Evolutionary conservation across 2,329 filamentous ascomycete species (phyloP).

Genomic region (Apiospora arundinis): DNA sequence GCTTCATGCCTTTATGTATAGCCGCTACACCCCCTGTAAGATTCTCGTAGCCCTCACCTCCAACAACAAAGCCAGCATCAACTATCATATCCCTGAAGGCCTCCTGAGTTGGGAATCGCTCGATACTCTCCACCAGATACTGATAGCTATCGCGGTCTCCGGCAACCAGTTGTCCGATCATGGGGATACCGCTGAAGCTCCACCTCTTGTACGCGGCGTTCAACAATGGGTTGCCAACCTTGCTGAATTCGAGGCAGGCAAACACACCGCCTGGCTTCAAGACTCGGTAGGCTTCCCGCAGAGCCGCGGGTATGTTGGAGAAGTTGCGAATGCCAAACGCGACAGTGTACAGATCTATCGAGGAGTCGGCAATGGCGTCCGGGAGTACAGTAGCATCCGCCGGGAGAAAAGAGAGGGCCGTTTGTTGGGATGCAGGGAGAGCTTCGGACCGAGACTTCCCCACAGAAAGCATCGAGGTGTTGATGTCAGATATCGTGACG

Average conservation of each 20-base stretch:
- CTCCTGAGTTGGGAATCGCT: slow-evolving; percentile 85
- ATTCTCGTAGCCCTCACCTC: slow-evolving; percentile 85
- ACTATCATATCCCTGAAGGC: slow-evolving; percentile 85
- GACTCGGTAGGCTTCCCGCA: slow-evolving; percentile 84
- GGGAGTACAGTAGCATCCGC: slow-evolving; percentile 85
- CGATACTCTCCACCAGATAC: slow-evolving; percentile 98
- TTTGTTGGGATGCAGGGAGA: slow-evolving; percentile 61
- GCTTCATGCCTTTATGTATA: slow-evolving; percentile 97
- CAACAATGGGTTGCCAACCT: slow-evolving; percentile 77
- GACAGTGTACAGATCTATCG: slow-evolving; percentile 95
- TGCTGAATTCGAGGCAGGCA: slow-evolving; percentile 94
- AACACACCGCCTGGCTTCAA: slow-evolving; percentile 95
- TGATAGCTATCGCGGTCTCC: slow-evolving; percentile 96
- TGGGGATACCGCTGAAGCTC: slow-evolving; percentile 92
- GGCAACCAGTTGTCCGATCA: slow-evolving; percentile 94
- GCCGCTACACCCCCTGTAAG: slow-evolving; percentile 91
- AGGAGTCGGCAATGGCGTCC: slow-evolving; percentile 66
- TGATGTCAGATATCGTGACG: slow-evolving; percentile 96
- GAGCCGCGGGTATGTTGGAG: slow-evolving; percentile 83
- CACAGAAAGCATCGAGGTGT: slow-evolving; percentile 90
- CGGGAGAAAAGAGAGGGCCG: slow-evolving; percentile 76
- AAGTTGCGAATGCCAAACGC: slow-evolving; percentile 98
- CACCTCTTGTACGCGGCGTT: slow-evolving; percentile 92
- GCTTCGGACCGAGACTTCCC: slow-evolving; percentile 77
- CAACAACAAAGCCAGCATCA: slow-evolving; percentile 84